phyloP scores from a whole-genome alignment of 306 rosid species.

The cucumber (Cucumis sativus) region DNA sequence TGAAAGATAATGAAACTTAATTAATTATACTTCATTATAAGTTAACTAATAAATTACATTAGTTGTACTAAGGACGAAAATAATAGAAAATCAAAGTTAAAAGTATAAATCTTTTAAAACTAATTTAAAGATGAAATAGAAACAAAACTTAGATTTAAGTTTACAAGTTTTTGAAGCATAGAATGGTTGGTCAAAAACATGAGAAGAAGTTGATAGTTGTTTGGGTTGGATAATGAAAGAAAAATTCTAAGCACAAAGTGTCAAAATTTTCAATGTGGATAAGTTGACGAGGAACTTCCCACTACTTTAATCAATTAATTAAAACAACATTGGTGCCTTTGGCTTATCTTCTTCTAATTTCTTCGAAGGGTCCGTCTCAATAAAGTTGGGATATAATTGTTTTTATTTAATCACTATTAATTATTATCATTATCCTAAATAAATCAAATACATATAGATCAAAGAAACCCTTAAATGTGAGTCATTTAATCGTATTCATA shows the following conservation, averaged over 20 bases:
- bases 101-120: too few relatives aligned
- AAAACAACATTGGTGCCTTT: background rate
- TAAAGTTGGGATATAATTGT: background rate
- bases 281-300: background rate
- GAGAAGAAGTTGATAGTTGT: background rate
- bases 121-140: too few relatives aligned
- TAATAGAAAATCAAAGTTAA: too few relatives aligned
- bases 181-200: background rate
- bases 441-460: too few relatives aligned
- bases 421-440: too few relatives aligned
- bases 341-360: background rate
- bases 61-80: too few relatives aligned
- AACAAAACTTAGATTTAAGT: too few relatives aligned
- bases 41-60: too few relatives aligned
- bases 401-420: background rate
- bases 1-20: too few relatives aligned
- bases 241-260: background rate
- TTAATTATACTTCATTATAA: too few relatives aligned
- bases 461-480: too few relatives aligned
- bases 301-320: background rate
- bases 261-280: background rate
- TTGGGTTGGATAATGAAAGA: background rate
- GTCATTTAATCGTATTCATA: too few relatives aligned
- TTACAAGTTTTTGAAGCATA: background rate
- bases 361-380: background rate